phyloP scores from a whole-genome alignment of 1,139 yeast genomes.

The Candida neerlandica region DNA sequence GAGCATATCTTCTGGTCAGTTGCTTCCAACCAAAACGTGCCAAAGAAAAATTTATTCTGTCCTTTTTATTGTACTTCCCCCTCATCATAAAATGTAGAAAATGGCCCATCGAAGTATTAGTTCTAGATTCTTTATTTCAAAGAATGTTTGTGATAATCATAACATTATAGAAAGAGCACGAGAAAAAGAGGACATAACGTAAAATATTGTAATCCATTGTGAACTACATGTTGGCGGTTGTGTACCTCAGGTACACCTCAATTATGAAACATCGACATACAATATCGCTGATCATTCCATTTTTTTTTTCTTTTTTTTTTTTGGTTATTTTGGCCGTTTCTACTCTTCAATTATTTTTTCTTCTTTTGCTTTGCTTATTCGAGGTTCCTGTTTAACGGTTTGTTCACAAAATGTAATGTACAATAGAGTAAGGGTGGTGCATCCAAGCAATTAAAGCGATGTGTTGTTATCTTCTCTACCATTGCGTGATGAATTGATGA shows the following conservation, averaged over 20 bases:
- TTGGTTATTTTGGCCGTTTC: neutral
- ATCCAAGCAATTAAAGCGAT: too few relatives aligned
- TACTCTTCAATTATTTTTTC: neutral
- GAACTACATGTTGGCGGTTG: neutral
- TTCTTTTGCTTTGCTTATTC: neutral
- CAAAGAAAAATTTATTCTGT: neutral
- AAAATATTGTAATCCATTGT: neutral
- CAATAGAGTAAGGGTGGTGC: too few relatives aligned
- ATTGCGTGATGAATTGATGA: too few relatives aligned
- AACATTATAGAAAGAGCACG: neutral
- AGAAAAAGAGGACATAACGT: too few relatives aligned
- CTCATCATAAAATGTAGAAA: neutral
- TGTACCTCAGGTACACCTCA: conserved; percentile 2
- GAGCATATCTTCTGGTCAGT: neutral
- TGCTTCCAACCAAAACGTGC: neutral
- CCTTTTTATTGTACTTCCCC: neutral
- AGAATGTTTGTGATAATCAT: conserved; percentile 1
- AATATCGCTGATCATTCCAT: neutral
- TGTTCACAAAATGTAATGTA: neutral
- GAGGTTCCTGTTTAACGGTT: neutral
- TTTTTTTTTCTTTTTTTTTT: neutral
- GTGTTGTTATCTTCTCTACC: too few relatives aligned
- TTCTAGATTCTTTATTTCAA: neutral
- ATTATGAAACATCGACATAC: neutral
- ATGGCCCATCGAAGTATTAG: neutral